Conservation (phyloP, 495 filamentous ascomycete species). For the Mycothermus thermophilus region DNA sequence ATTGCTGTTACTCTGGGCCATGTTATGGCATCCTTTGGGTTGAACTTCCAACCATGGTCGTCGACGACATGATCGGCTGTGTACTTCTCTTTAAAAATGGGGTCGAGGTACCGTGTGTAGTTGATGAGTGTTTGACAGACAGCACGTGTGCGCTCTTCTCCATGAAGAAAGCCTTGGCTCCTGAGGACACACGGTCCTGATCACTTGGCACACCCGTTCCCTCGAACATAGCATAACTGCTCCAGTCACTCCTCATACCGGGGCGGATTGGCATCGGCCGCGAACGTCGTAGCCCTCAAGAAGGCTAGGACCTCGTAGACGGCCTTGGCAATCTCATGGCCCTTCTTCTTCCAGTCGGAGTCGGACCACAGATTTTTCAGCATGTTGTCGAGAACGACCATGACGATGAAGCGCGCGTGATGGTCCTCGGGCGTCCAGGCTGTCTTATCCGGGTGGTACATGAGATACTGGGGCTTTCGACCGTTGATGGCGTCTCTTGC, state of each 20-base stretch:
- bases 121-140: no score
- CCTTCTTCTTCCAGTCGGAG: conserved; percentile 13
- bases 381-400: conserved; percentile 16
- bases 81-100: no score
- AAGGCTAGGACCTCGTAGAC: conserved; percentile 20
- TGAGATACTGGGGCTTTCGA: conserved; percentile 11
- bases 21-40: no score
- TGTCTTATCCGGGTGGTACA: conserved; percentile 18
- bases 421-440: conserved; percentile 20
- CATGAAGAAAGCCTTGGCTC: no score
- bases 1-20: no score
- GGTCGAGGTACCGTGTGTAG: no score
- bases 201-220: background rate
- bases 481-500: conserved; percentile 17
- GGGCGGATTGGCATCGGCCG: conserved; percentile 5
- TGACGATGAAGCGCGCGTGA: conserved; percentile 19
- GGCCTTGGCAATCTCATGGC: conserved; percentile 12
- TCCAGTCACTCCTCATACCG: conserved; percentile 9
- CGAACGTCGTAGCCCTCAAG: conserved; percentile 7
- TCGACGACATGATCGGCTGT: no score
- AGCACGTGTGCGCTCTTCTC: no score
- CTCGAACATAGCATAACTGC: background rate
- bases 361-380: conserved; percentile 18
- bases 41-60: no score
- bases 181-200: no score